Evolutionary conservation across 169 alveolate genomes (phyloP).

Genomic region (Neospora caninum): DNA sequence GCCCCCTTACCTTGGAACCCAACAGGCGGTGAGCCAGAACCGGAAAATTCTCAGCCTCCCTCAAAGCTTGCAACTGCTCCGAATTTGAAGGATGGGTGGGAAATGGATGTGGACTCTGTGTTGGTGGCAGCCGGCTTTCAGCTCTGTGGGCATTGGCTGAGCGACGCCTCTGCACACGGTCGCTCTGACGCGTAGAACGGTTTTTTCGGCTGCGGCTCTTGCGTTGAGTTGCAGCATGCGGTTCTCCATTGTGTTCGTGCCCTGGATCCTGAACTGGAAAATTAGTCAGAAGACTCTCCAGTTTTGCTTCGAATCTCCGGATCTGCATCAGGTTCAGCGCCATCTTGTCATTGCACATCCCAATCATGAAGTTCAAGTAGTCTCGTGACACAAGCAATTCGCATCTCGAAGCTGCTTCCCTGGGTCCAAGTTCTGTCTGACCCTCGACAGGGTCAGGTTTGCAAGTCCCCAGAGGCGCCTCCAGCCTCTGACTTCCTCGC

Average conservation of each 20-base stretch:
- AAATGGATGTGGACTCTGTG: not conserved
- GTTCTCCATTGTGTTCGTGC: not conserved
- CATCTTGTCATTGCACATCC: slow-evolving; percentile 36
- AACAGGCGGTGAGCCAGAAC: not conserved
- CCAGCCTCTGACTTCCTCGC: slow-evolving; percentile 50
- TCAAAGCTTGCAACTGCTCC: not conserved
- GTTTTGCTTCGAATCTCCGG: not conserved
- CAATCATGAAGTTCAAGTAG: slow-evolving; percentile 7
- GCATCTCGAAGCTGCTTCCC: not conserved
- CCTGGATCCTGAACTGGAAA: not conserved
- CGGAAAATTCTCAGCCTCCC: not conserved
- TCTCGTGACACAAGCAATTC: not conserved
- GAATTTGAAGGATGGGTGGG: not conserved
- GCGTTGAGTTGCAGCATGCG: not conserved
- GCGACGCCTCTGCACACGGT: not conserved
- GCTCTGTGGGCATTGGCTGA: too few species aligned
- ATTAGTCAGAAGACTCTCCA: not conserved
- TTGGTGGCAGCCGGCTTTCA: not conserved
- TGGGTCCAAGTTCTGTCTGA: not conserved
- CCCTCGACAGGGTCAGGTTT: not conserved
- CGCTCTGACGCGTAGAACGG: not conserved
- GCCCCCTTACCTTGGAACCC: not conserved
- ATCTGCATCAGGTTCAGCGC: slow-evolving; percentile 11
- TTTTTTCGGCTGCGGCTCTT: slow-evolving; percentile 4
- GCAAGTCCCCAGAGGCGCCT: slow-evolving; percentile 14